Percentiles rank a stretch among this genome's conserved stretches.
These are phyloP conservation scores for Candida sojae DNA, from an alignment of 1,139 yeast species.

Conservation along the genomic window DNA sequence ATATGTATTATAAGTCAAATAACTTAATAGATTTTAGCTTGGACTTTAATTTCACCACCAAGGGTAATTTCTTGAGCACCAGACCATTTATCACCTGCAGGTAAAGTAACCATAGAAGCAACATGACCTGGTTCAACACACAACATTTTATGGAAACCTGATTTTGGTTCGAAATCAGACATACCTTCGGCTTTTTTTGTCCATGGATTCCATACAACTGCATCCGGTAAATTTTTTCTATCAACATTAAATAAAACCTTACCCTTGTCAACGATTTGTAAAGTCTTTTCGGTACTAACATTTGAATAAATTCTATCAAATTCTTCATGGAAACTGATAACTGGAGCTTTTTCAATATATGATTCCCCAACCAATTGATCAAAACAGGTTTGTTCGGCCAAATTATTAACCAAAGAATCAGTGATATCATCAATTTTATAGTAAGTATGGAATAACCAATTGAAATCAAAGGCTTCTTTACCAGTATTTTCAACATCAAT, in stretches of 20 bases:
- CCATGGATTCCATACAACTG: slow-evolving; percentile 99
- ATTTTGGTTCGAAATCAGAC: slow-evolving; percentile 86
- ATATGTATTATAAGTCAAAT: neutral
- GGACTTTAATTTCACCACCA: slow-evolving; percentile 49
- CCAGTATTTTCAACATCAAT: slow-evolving; percentile 80
- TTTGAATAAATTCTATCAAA: slow-evolving; percentile 80
- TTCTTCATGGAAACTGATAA: slow-evolving; percentile 73
- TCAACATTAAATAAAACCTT: slow-evolving; percentile 66
- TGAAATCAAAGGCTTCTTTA: slow-evolving; percentile 68
- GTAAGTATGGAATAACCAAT: slow-evolving; percentile 96
- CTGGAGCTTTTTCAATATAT: slow-evolving; percentile 72
- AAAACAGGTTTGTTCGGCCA: slow-evolving; percentile 66
- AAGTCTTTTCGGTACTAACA: slow-evolving; percentile 52
- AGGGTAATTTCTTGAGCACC: slow-evolving; percentile 37
- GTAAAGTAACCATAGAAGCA: slow-evolving; percentile 58
- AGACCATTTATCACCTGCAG: slow-evolving; percentile 70
- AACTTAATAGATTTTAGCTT: slow-evolving; percentile 38
- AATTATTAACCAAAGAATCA: slow-evolving; percentile 73
- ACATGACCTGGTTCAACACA: slow-evolving; percentile 96
- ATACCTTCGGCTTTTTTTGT: slow-evolving; percentile 71
- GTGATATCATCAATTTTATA: slow-evolving; percentile 73
- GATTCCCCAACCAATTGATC: slow-evolving; percentile 71
- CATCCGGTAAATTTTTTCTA: slow-evolving; percentile 73
- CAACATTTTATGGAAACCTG: slow-evolving; percentile 82
- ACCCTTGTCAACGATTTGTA: slow-evolving; percentile 70